phyloP scores from a whole-genome alignment of 805 yeast species.

The Candida sakaeoensis region DNA sequence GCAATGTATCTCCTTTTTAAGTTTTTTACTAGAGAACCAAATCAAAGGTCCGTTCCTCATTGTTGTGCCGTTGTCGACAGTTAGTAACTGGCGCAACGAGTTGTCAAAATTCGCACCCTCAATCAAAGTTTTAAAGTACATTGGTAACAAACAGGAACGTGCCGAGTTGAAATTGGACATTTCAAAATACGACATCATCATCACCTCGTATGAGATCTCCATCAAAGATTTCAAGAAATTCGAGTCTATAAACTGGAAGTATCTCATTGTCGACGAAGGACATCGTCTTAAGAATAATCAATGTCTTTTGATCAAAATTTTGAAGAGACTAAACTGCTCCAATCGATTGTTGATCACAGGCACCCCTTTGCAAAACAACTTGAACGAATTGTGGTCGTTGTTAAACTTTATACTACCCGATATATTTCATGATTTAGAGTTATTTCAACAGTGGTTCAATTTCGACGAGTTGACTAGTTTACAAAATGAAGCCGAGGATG shows the following conservation, averaged over 20 bases:
- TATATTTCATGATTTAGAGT: slow-evolving; percentile 82
- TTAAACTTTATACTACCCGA: slow-evolving; percentile 90
- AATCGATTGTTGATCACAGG: slow-evolving; percentile 86
- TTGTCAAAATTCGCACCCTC: slow-evolving; percentile 69
- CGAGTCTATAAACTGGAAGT: slow-evolving; percentile 64
- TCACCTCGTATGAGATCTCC: slow-evolving; percentile 81
- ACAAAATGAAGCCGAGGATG: slow-evolving; percentile 25
- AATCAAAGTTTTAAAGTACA: slow-evolving; percentile 58
- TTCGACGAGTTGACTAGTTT: slow-evolving; percentile 53
- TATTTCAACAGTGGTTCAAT: slow-evolving; percentile 94
- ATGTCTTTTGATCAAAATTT: slow-evolving; percentile 66
- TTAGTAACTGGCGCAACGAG: slow-evolving; percentile 82
- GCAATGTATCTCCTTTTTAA: slow-evolving; percentile 77
- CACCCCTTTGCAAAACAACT: slow-evolving; percentile 92
- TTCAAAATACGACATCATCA: slow-evolving; percentile 46
- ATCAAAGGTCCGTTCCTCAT: slow-evolving; percentile 74
- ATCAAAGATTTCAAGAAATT: slow-evolving; percentile 63
- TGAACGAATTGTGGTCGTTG: slow-evolving; percentile 88
- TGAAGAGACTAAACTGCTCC: slow-evolving; percentile 62
- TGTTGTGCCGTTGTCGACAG: slow-evolving; percentile 80
- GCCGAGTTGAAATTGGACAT: slow-evolving; percentile 30
- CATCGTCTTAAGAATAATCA: slow-evolving; percentile 85
- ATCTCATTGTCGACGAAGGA: slow-evolving; percentile 91
- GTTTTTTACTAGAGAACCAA: slow-evolving; percentile 74
- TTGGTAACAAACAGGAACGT: slow-evolving; percentile 62